Evolutionary conservation across 2,329 filamentous ascomycete species (phyloP).

Genomic region (Penicillium sp.): DNA sequence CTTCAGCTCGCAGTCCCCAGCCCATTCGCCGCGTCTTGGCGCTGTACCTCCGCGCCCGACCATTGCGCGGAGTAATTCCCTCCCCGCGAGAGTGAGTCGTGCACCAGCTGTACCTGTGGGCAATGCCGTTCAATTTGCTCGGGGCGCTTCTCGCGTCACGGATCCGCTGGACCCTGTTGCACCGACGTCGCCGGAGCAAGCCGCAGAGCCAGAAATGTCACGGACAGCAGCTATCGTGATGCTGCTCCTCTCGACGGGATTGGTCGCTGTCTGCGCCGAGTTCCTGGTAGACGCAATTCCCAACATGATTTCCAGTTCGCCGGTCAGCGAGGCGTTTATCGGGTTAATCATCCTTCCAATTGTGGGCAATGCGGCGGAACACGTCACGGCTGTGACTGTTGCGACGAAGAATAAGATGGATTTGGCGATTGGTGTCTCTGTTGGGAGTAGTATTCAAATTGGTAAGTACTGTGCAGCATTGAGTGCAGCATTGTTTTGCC

Average conservation of each 20-base stretch:
- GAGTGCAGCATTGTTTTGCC: neutral
- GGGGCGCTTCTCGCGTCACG: constrained; percentile 36
- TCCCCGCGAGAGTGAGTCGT: constrained; percentile 33
- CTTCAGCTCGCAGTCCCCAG: constrained; percentile 30
- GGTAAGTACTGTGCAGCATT: no score
- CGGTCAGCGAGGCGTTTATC: constrained; percentile 73
- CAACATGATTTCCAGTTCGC: constrained; percentile 63
- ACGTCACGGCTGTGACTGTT: constrained; percentile 79
- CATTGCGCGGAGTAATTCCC: constrained; percentile 37
- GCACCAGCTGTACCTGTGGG: constrained; percentile 33
- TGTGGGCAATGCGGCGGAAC: constrained; percentile 82
- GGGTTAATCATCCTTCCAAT: constrained; percentile 80
- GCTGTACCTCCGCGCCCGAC: constrained; percentile 19
- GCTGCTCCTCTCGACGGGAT: constrained; percentile 57
- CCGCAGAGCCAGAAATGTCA: constrained; percentile 51
- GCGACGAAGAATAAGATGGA: constrained; percentile 87
- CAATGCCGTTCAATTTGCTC: constrained; percentile 40
- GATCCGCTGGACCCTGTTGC: constrained; percentile 15
- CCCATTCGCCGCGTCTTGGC: constrained; percentile 14
- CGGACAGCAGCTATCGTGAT: constrained; percentile 61
- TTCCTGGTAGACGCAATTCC: constrained; percentile 77
- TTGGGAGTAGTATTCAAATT: constrained; percentile 81
- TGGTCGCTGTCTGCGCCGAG: constrained; percentile 68
- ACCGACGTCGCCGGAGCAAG: constrained; percentile 15
- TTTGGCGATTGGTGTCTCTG: constrained; percentile 77